These are phyloP conservation scores for Cardamine chenopodiifolia DNA, from an alignment of 345 rosid species.

Conservation along the genomic window DNA sequence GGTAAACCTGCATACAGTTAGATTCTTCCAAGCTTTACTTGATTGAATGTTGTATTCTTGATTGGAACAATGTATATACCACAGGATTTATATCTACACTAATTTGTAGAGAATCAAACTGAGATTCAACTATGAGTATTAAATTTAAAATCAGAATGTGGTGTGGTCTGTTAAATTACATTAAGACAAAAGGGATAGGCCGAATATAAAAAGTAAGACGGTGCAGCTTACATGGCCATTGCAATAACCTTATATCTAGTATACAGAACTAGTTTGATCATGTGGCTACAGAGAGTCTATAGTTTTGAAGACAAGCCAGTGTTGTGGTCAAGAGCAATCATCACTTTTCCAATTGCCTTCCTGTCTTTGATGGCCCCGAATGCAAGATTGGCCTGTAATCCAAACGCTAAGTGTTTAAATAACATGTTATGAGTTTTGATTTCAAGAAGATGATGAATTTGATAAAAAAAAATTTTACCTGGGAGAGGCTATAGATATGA, in stretches of 20 bases:
- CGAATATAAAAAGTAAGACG: too few species aligned
- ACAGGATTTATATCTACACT: neutral
- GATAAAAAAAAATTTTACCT: conserved; percentile 49
- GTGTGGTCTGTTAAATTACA: conserved; percentile 5
- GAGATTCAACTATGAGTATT: neutral
- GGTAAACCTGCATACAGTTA: conserved; percentile 20
- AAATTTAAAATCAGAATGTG: neutral
- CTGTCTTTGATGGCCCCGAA: conserved; percentile 80
- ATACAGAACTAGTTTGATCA: neutral
- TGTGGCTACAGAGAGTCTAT: conserved; percentile 36
- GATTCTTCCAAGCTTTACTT: conserved; percentile 22
- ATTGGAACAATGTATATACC: conserved; percentile 34
- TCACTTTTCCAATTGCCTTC: conserved; percentile 88
- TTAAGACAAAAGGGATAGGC: neutral
- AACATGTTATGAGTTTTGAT: neutral
- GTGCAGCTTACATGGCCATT: conserved; percentile 2
- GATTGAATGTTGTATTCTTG: conserved; percentile 33
- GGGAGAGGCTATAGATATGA: conserved; percentile 62
- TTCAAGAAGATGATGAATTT: neutral
- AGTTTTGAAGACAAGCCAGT: conserved; percentile 60
- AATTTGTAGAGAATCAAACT: neutral
- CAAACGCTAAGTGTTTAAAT: neutral
- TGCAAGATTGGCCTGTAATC: conserved; percentile 74
- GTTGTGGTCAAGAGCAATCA: conserved; percentile 59
- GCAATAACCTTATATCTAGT: conserved; percentile 19